Percentiles rank a stretch among this genome's conserved stretches.
These are phyloP conservation scores for Aureobasidium sp. DNA, from an alignment of 2,329 filamentous ascomycete genomes.

Conservation along the genomic window DNA sequence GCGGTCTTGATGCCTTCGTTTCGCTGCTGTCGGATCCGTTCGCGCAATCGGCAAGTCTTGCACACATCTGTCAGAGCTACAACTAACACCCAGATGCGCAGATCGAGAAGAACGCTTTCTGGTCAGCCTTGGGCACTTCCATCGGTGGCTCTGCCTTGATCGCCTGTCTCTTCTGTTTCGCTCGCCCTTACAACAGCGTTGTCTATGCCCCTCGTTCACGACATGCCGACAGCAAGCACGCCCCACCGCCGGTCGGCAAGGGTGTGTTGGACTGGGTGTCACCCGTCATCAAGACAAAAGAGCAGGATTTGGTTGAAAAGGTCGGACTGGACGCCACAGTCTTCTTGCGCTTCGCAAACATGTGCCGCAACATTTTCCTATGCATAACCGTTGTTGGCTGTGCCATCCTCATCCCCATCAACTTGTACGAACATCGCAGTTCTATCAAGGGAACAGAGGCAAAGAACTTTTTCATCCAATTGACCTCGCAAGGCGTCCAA, in stretches of 20 bases:
- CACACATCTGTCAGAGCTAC: not conserved
- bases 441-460: slow-evolving; percentile 21
- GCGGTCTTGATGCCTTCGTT: slow-evolving; percentile 3
- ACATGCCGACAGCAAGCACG: slow-evolving; percentile 83
- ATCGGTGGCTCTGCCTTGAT: slow-evolving; percentile 67
- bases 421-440: slow-evolving; percentile 44
- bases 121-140: slow-evolving; percentile 73
- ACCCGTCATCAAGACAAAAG: slow-evolving; percentile 70
- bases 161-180: slow-evolving; percentile 74
- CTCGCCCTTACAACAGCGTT: slow-evolving; percentile 83
- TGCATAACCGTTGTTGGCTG: slow-evolving; percentile 66
- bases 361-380: slow-evolving; percentile 88
- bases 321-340: slow-evolving; percentile 87
- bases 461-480: slow-evolving; percentile 43
- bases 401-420: slow-evolving; percentile 72
- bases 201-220: slow-evolving; percentile 94
- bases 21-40: slow-evolving; percentile 4
- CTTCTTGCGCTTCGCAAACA: slow-evolving; percentile 79
- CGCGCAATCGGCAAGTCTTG: slow-evolving; percentile 9
- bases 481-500: slow-evolving; percentile 51
- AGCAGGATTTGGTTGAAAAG: slow-evolving; percentile 69
- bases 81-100: slow-evolving; percentile 25
- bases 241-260: slow-evolving; percentile 77
- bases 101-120: slow-evolving; percentile 58
- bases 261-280: slow-evolving; percentile 82